Percentiles rank a stretch among this genome's conserved stretches.
phyloP scores from a whole-genome alignment of 2,329 filamentous ascomycete genomes.

The Sporothrix pseudoabietina region DNA sequence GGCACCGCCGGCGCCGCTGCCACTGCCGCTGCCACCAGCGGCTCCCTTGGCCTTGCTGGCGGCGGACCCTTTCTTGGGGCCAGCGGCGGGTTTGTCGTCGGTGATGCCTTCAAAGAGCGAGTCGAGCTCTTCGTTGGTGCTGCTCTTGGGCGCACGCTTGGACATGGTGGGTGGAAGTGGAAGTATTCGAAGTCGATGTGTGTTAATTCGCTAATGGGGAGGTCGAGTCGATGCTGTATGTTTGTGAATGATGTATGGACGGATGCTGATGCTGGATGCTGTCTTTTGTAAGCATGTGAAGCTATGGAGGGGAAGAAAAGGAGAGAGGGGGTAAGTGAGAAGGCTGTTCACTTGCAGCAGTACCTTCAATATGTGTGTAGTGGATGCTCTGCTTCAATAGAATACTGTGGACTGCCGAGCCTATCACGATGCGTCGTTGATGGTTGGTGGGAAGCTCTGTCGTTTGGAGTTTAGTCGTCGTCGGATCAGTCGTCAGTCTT shows the following conservation, averaged over 20 bases:
- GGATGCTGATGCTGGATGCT: not conserved
- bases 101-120: slow-evolving; percentile 67
- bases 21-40: not conserved
- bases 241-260: not conserved
- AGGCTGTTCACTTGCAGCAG: not conserved
- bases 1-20: slow-evolving; percentile 31
- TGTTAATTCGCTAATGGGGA: not conserved
- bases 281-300: slow-evolving; percentile 11
- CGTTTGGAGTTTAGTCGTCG: no score
- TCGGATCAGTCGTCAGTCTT: not conserved
- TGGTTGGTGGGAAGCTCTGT: not conserved
- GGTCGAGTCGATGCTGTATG: not conserved
- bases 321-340: no score
- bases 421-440: not conserved
- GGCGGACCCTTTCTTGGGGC: slow-evolving; percentile 45
- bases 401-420: not conserved
- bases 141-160: slow-evolving; percentile 54
- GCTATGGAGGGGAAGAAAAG: not conserved
- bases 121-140: slow-evolving; percentile 63
- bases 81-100: slow-evolving; percentile 50
- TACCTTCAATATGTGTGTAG: not conserved
- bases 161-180: slow-evolving; percentile 51
- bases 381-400: no score
- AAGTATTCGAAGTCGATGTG: not conserved
- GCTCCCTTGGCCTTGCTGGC: slow-evolving; percentile 42